A percentile compares a stretch with the other conserved stretches of the same genome.
Evolutionary conservation across 257 asterid genomes (phyloP).

Genomic region (Capsicum baccatum): DNA sequence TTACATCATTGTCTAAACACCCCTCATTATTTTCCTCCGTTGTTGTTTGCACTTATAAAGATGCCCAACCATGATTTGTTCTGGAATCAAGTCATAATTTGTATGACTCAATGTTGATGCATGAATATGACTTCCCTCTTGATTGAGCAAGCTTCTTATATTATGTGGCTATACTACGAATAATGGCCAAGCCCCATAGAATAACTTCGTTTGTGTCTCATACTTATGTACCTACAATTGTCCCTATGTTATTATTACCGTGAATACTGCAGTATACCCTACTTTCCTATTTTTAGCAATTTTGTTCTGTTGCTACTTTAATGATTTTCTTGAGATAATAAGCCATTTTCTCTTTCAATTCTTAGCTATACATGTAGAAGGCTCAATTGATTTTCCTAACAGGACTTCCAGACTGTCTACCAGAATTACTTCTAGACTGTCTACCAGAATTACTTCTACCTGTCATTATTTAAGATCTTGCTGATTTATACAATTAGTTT

Average conservation of each 20-base stretch:
- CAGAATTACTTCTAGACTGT: neutral
- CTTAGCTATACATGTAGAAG: neutral
- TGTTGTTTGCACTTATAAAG: constrained; percentile 22
- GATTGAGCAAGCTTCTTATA: neutral
- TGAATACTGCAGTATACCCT: neutral
- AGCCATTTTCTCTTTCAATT: neutral
- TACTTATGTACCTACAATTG: neutral
- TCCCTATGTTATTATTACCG: neutral
- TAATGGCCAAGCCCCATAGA: neutral
- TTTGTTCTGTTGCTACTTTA: neutral
- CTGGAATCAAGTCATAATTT: neutral
- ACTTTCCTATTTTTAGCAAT: neutral
- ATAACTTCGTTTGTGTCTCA: neutral
- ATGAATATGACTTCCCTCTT: constrained; percentile 11
- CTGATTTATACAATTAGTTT: neutral
- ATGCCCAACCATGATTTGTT: neutral
- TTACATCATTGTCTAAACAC: constrained; percentile 15
- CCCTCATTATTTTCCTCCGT: neutral
- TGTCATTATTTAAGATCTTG: neutral
- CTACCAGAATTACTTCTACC: neutral
- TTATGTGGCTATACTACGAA: constrained; percentile 18
- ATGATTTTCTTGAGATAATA: neutral
- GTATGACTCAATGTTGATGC: neutral
- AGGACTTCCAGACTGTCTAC: neutral
- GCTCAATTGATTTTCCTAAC: neutral